These are phyloP conservation scores for Pseudogymnoascus sp. DNA, from an alignment of 2,329 filamentous ascomycete genomes.

Conservation along the genomic window DNA sequence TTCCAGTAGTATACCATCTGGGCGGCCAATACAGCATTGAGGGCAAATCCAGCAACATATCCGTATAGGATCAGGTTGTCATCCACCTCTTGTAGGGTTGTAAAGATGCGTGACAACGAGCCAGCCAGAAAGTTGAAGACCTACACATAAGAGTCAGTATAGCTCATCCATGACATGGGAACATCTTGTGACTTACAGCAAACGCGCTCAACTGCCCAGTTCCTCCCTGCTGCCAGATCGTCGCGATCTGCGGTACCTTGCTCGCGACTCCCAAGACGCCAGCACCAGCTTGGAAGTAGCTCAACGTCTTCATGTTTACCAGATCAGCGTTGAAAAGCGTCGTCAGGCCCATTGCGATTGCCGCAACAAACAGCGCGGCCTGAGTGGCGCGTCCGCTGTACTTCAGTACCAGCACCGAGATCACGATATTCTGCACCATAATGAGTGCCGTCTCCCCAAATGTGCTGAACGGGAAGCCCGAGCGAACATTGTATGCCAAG, in stretches of 20 bases:
- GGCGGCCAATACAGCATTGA: slow-evolving; percentile 76
- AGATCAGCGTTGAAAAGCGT: slow-evolving; percentile 62
- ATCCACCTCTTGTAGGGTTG: slow-evolving; percentile 92
- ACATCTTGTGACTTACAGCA: slow-evolving; percentile 55
- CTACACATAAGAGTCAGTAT: slow-evolving; percentile 36
- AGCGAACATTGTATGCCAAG: slow-evolving; percentile 84
- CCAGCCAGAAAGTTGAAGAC: slow-evolving; percentile 97
- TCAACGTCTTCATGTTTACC: slow-evolving; percentile 40
- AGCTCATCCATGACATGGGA: background rate
- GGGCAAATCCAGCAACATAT: slow-evolving; percentile 81
- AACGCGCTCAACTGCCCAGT: slow-evolving; percentile 96
- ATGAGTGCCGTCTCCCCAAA: slow-evolving; percentile 94
- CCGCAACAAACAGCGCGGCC: slow-evolving; percentile 71
- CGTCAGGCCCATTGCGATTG: slow-evolving; percentile 58
- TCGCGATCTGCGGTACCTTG: slow-evolving; percentile 87
- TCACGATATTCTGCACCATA: slow-evolving; percentile 82
- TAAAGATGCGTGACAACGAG: slow-evolving; percentile 91
- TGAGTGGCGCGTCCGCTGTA: slow-evolving; percentile 61
- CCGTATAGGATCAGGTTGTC: slow-evolving; percentile 94
- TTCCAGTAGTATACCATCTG: slow-evolving; percentile 99
- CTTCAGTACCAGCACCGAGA: slow-evolving; percentile 76
- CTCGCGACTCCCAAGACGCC: slow-evolving; percentile 76
- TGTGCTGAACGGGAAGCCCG: slow-evolving; percentile 89
- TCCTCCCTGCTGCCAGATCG: slow-evolving; percentile 74
- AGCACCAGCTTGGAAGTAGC: slow-evolving; percentile 73